Evolutionary conservation across 2,329 filamentous ascomycete genomes (phyloP), one percentile per base, ranked within the genome.

Genomic region (Calonectria pauciramosa): DNA sequence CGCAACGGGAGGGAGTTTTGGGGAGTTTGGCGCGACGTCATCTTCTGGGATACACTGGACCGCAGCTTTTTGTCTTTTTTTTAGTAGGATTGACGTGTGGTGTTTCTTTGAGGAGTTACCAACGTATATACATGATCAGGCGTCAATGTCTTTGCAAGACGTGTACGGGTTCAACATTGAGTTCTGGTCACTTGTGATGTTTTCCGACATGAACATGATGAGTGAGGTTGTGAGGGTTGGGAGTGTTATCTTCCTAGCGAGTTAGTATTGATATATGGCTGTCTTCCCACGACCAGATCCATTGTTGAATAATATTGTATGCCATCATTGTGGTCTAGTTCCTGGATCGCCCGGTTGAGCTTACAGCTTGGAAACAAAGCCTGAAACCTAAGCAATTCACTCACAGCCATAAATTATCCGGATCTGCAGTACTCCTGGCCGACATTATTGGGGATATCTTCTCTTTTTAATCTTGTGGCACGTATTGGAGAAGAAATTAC

Each of bases 11-110:
- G 20, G 54, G 68, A 63, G 38, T 52, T 68, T 69, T 64, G 36
- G 36, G 71, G 71, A 72, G 71, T 72, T 72, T 68, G 71, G 71
- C 66, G 71, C 65, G 44, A 51, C 30, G 60, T 64, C 34, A 59
- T 72, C 65, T 72, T 69, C 65, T 72, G 65, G 66, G 41, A 69
- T 72, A 72, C 56, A 69, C 47, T 69, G 71, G 56, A 69, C 52
- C 54, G 26, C 65, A 49, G 54, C 32, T 68, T 68, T 68, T 68
- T 47, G 30, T 14, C 36, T 72, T 72, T 49, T 72, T 49, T 68
- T 32, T 67, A 44, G 63, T 47, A 67, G 28, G 41, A 72, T 44
- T 32, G 44, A 59, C 30, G 34, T 64, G 52, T 60, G 41, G 32
- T n/a, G 52, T 63, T 51, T 68, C 47, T 72, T 36, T 67, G 54